These are phyloP conservation scores for Aspergillus ellipticus DNA, from an alignment of 495 filamentous ascomycete genomes.

Conservation along the genomic window DNA sequence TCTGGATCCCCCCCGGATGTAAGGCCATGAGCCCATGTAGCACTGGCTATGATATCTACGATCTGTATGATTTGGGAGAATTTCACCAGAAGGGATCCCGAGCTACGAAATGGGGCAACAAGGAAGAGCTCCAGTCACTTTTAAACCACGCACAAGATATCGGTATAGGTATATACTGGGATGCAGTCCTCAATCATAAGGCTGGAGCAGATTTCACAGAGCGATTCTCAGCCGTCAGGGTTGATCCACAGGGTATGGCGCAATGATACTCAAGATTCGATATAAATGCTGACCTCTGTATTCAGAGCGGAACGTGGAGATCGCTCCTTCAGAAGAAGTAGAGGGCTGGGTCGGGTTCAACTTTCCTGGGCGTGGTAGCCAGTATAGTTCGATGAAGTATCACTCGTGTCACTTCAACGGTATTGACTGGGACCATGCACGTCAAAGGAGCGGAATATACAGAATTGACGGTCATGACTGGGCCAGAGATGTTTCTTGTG, in stretches of 20 bases:
- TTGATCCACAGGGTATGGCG: constrained; percentile 49
- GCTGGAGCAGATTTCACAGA: constrained; percentile 64
- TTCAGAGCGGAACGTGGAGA: constrained; percentile 51
- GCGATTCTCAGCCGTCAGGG: constrained; percentile 56
- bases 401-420: constrained; percentile 69
- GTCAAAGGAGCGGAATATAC: constrained; percentile 60
- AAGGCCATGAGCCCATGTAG: constrained; percentile 60
- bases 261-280: not conserved
- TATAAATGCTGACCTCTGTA: not conserved
- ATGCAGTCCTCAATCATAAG: constrained; percentile 76
- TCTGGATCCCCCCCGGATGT: constrained; percentile 74
- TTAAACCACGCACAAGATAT: constrained; percentile 45
- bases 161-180: constrained; percentile 63
- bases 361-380: constrained; percentile 57
- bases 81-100: constrained; percentile 67
- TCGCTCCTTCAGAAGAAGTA: constrained; percentile 60
- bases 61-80: constrained; percentile 72
- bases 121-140: constrained; percentile 57
- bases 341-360: constrained; percentile 66
- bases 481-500: constrained; percentile 60
- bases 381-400: constrained; percentile 61
- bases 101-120: constrained; percentile 71
- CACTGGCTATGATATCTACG: constrained; percentile 77
- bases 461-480: constrained; percentile 64
- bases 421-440: constrained; percentile 62